Evolutionary conservation across 2,329 filamentous ascomycete genomes (phyloP).

Genomic region (Fusarium tanahbumbuense): DNA sequence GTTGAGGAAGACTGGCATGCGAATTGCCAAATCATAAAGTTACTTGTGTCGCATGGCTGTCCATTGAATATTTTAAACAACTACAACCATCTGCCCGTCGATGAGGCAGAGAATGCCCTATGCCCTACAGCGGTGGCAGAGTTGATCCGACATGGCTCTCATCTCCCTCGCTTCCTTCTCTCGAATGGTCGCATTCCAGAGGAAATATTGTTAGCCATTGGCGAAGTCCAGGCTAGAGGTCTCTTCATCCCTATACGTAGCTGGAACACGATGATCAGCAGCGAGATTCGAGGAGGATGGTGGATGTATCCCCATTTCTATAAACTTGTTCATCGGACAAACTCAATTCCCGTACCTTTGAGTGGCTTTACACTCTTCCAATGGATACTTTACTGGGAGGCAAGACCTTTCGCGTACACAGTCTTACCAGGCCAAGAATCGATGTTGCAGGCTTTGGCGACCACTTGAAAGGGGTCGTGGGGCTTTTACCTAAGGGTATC

Average conservation of each 20-base stretch:
- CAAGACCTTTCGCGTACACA: background rate
- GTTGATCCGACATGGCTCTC: slow-evolving; percentile 7
- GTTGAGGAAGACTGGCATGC: fast-evolving
- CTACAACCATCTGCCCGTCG: background rate
- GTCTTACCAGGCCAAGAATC: background rate
- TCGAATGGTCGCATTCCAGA: no score
- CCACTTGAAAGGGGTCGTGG: background rate
- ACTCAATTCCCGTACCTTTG: background rate
- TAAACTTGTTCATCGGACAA: background rate
- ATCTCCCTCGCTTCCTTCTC: background rate
- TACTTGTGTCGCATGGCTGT: background rate
- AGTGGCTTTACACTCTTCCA: background rate
- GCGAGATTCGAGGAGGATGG: no score
- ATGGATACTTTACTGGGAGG: slow-evolving; percentile 1
- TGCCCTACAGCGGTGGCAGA: background rate
- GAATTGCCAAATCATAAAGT: background rate
- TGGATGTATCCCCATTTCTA: background rate
- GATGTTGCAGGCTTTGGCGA: background rate
- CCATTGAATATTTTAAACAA: background rate
- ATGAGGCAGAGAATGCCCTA: background rate
- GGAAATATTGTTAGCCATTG: background rate
- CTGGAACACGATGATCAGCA: no score
- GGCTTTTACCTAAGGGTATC: no score
- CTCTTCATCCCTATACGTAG: background rate
- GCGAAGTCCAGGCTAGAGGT: background rate